Evolutionary conservation across 768 basidiomycete genomes (phyloP).

Genomic region (Hydnomerulius pinastri): DNA sequence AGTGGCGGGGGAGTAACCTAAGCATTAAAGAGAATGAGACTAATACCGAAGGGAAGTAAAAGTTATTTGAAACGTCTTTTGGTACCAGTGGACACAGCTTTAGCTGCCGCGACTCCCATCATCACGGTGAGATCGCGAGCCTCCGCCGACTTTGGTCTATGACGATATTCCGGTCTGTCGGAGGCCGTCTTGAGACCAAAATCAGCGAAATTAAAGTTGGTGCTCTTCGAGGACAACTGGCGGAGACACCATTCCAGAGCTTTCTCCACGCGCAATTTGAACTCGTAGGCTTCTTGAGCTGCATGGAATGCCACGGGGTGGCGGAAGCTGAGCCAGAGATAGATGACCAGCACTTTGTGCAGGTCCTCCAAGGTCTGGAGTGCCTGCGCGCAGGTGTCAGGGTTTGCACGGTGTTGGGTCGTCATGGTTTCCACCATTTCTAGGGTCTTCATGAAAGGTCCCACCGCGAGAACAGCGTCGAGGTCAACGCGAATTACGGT

Average conservation of each 20-base stretch:
- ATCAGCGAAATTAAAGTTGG: neutral
- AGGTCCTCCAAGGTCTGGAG: conserved; percentile 60
- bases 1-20: neutral
- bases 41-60: neutral
- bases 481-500: conserved; percentile 23
- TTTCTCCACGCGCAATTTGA: conserved; percentile 66
- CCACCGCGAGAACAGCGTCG: conserved; percentile 19
- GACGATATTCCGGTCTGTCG: conserved; percentile 23
- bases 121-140: conserved; percentile 14
- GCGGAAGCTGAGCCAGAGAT: conserved; percentile 84
- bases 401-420: conserved; percentile 3
- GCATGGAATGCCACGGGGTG: conserved; percentile 66
- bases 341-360: conserved; percentile 75
- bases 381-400: conserved; percentile 13
- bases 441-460: conserved; percentile 23
- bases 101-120: conserved; percentile 22
- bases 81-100: conserved; percentile 13
- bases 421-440: conserved; percentile 26
- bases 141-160: conserved; percentile 12
- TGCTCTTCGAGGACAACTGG: conserved; percentile 34
- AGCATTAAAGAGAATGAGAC: neutral
- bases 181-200: neutral
- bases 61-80: neutral
- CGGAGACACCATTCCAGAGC: conserved; percentile 66
- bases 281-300: conserved; percentile 44